These are phyloP conservation scores for Colletotrichum sp. DNA, from an alignment of 2,329 filamentous ascomycete genomes.

Conservation along the genomic window DNA sequence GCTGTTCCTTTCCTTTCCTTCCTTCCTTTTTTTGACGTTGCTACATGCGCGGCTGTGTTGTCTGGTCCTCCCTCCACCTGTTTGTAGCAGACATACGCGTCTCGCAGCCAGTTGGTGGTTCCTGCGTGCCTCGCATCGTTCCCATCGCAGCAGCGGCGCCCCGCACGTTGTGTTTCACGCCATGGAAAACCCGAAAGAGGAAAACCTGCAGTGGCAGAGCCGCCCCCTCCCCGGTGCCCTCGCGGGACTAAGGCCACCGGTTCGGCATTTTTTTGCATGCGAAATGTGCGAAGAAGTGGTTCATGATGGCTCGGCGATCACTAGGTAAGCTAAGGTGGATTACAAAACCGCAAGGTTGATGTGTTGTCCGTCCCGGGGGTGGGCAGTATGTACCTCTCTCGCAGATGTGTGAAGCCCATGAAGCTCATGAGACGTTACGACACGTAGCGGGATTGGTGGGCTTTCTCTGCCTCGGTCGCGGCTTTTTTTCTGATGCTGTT, in stretches of 20 bases:
- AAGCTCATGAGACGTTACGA: background rate
- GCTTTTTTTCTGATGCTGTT: background rate
- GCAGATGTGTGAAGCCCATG: background rate
- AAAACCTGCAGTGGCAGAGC: background rate
- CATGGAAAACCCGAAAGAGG: background rate
- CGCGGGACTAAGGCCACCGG: background rate
- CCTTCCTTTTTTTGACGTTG: background rate
- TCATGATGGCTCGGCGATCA: background rate
- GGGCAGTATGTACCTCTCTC: background rate
- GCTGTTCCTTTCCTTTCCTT: background rate
- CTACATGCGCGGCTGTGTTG: background rate
- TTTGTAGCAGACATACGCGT: conserved; percentile 2
- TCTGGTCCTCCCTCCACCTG: background rate
- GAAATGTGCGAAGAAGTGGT: background rate
- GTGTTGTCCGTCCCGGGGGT: background rate
- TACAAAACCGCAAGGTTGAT: background rate
- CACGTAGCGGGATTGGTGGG: background rate
- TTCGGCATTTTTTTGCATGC: background rate
- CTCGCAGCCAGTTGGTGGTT: background rate
- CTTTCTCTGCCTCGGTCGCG: background rate
- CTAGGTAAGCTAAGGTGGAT: background rate
- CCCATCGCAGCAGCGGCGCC: background rate
- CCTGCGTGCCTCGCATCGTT: background rate
- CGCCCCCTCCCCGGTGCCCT: background rate
- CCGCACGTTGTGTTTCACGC: conserved; percentile 13